These are phyloP conservation scores for Isatis lusitanica DNA, from an alignment of 441 rosid genomes.

Conservation along the genomic window DNA sequence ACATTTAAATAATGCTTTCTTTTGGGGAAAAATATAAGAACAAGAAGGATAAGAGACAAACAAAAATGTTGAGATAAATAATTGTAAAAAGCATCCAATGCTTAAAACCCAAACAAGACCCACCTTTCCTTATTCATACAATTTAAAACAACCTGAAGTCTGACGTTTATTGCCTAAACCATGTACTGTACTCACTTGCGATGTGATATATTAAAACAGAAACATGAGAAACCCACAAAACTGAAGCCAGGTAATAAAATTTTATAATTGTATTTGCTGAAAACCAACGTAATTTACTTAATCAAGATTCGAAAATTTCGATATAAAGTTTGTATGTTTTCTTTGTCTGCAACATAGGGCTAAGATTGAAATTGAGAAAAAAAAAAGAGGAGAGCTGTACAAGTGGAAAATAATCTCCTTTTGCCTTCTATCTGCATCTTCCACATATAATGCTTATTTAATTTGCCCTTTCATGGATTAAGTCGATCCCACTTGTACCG, in stretches of 20 bases:
- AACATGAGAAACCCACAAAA: not conserved
- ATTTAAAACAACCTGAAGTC: not conserved
- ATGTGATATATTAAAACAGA: not conserved
- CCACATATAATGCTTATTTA: not conserved
- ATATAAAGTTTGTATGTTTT: slow-evolving; percentile 1
- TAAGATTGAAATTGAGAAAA: not conserved
- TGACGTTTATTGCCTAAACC: not conserved
- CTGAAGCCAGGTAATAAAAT: not conserved
- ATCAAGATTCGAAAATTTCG: slow-evolving; percentile 12
- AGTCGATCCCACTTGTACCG: slow-evolving; percentile 76
- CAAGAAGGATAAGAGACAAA: slow-evolving; percentile 1
- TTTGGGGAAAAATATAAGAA: not conserved
- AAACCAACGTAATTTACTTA: not conserved
- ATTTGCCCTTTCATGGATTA: slow-evolving; percentile 28
- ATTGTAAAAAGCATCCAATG: slow-evolving; percentile 36
- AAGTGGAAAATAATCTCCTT: not conserved
- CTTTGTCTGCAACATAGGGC: not conserved
- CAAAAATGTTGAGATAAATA: not conserved
- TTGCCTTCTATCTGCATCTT: not conserved
- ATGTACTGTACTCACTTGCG: not conserved
- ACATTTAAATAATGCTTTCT: not conserved
- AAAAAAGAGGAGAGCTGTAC: slow-evolving; percentile 18
- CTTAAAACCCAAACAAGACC: slow-evolving; percentile 9
- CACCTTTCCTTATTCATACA: slow-evolving; percentile 15
- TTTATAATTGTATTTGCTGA: not conserved